A percentile compares a stretch with the other conserved stretches of the same genome.
Evolutionary conservation across 129 eudicot species (phyloP).

Genomic region (Dittrichia graveolens): DNA sequence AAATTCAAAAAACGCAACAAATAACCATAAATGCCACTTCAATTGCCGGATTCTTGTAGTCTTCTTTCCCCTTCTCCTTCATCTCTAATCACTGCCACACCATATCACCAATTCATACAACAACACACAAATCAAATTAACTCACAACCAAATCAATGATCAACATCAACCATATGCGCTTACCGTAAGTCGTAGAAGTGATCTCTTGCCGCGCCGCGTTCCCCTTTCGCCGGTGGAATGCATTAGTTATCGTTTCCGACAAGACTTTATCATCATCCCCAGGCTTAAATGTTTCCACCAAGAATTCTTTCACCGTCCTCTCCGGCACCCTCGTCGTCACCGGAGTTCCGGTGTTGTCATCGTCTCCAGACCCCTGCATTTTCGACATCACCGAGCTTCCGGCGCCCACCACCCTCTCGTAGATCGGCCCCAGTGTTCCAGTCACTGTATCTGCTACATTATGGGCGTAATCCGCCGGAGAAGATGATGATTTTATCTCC

Average conservation of each 20-base stretch:
- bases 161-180: neutral
- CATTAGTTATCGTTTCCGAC: constrained; percentile 52
- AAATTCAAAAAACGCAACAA: too few relatives aligned
- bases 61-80: constrained; percentile 30
- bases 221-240: constrained; percentile 32
- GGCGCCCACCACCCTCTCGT: constrained; percentile 43
- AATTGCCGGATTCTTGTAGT: constrained; percentile 27
- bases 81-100: constrained; percentile 31
- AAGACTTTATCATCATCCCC: constrained; percentile 73
- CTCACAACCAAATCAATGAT: neutral
- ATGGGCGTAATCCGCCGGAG: constrained; percentile 44
- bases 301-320: constrained; percentile 44
- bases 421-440: constrained; percentile 49
- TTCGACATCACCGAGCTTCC: constrained; percentile 44
- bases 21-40: neutral
- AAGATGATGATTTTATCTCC: constrained; percentile 7
- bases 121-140: neutral
- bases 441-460: constrained; percentile 39
- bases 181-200: neutral
- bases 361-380: constrained; percentile 34
- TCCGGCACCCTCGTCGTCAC: neutral
- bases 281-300: constrained; percentile 63
- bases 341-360: neutral
- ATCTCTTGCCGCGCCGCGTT: constrained; percentile 11
- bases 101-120: neutral